These are phyloP conservation scores for sorghum (Sorghum bicolor) DNA, from an alignment of 176 grass and related monocot genomes.

Conservation along the genomic window DNA sequence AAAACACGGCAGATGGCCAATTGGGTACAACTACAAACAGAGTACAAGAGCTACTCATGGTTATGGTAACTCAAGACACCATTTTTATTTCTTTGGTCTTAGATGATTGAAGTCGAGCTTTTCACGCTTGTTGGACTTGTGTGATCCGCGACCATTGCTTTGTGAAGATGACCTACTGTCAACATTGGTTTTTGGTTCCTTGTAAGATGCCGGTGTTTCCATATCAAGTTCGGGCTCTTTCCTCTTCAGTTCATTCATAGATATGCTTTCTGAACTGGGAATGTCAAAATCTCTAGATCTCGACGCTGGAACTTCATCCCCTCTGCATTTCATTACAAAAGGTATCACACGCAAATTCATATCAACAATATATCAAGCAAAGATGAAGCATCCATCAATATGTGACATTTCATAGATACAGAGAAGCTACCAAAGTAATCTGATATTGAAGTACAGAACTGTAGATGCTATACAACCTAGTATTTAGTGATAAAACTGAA, in stretches of 20 bases:
- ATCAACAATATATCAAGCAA: not conserved
- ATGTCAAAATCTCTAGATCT: conserved; percentile 37
- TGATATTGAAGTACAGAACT: not conserved
- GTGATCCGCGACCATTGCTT: conserved; percentile 41
- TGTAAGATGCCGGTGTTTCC: conserved; percentile 43
- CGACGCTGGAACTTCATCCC: conserved; percentile 27
- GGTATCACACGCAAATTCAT: not conserved
- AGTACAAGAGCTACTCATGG: conserved; percentile 9
- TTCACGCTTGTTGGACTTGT: conserved; percentile 48
- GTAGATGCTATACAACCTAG: not conserved
- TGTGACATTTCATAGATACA: not conserved
- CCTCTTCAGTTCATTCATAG: conserved; percentile 63
- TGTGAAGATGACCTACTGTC: conserved; percentile 40
- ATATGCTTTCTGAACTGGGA: conserved; percentile 43
- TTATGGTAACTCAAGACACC: not conserved
- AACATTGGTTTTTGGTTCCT: conserved; percentile 32
- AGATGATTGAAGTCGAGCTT: conserved; percentile 68
- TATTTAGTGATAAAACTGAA: not conserved
- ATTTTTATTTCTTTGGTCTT: conserved; percentile 41
- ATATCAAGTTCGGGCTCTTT: conserved; percentile 48
- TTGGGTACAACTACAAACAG: conserved; percentile 22
- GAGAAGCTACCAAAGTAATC: not conserved
- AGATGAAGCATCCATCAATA: not conserved
- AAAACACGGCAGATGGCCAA: not conserved
- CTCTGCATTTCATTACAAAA: conserved; percentile 38